Percentiles rank a stretch among this genome's conserved stretches.
phyloP scores from a whole-genome alignment of 2,329 filamentous ascomycete genomes.

The Grosmannia clavigera region DNA sequence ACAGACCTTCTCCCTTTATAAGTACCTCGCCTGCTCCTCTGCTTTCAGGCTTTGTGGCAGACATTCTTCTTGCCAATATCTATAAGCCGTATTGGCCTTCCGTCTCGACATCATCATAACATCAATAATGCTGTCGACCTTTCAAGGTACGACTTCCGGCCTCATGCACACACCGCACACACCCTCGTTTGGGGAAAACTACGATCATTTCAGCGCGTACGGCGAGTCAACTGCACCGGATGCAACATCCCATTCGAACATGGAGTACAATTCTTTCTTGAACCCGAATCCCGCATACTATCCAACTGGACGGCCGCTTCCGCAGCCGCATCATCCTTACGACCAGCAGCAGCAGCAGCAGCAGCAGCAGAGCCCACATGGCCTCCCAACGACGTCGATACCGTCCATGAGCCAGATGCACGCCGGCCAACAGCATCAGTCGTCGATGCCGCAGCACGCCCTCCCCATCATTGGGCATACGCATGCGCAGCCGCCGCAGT shows the following conservation, averaged over 20 bases:
- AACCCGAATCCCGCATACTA: constrained; percentile 9
- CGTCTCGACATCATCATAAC: no score
- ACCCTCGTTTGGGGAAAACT: not conserved
- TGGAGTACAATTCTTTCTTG: constrained; percentile 4
- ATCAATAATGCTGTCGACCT: no score
- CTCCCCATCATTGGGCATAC: constrained; percentile 14
- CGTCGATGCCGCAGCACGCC: not conserved
- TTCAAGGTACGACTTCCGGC: not conserved
- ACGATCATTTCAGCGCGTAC: constrained; percentile 17
- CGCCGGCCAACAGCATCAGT: not conserved
- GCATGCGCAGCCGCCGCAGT: constrained; percentile 14
- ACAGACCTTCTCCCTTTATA: not conserved
- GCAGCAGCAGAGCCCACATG: not conserved
- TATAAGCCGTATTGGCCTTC: not conserved
- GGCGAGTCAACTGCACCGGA: constrained; percentile 21
- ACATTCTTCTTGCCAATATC: not conserved
- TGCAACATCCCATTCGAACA: not conserved
- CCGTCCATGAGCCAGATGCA: not conserved
- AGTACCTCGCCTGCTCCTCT: not conserved
- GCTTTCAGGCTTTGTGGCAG: not conserved
- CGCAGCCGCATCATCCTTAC: constrained; percentile 3
- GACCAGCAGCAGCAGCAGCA: not conserved
- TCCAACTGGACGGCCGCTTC: constrained; percentile 13
- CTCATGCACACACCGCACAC: not conserved
- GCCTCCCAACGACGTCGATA: not conserved